Conservation (phyloP, 176 grass and related monocot genomes). For the Rhynchospora breviuscula region DNA sequence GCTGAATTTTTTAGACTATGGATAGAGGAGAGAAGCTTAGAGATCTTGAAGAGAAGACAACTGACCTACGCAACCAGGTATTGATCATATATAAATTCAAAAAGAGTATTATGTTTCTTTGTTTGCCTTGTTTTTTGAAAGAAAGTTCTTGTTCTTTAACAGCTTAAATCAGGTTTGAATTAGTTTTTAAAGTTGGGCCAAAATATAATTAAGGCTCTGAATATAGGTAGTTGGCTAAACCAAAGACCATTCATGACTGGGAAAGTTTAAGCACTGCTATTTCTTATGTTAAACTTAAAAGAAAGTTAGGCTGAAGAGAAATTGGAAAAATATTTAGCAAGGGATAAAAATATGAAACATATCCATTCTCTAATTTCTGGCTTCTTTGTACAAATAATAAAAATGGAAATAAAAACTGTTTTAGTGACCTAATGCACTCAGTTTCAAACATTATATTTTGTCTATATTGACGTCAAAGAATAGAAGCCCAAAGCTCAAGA, state of each 20-base stretch:
- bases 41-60: conserved; percentile 81
- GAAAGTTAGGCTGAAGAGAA: no score
- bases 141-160: neutral
- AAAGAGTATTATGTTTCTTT: neutral
- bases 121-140: neutral
- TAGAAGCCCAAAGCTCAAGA: no score
- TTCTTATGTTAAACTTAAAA: no score
- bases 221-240: neutral
- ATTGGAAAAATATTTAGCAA: no score
- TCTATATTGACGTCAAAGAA: no score
- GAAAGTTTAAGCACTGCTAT: no score
- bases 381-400: no score
- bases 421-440: no score
- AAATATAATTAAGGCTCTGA: neutral
- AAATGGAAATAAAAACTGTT: no score
- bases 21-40: conserved; percentile 70
- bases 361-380: no score
- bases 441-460: no score
- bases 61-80: conserved; percentile 76
- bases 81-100: neutral
- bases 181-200: neutral
- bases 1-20: conserved; percentile 49
- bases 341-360: no score
- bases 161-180: neutral
- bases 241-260: neutral